Conservation (phyloP, 257 asterid species). For the Solanum pinnatisectum region DNA sequence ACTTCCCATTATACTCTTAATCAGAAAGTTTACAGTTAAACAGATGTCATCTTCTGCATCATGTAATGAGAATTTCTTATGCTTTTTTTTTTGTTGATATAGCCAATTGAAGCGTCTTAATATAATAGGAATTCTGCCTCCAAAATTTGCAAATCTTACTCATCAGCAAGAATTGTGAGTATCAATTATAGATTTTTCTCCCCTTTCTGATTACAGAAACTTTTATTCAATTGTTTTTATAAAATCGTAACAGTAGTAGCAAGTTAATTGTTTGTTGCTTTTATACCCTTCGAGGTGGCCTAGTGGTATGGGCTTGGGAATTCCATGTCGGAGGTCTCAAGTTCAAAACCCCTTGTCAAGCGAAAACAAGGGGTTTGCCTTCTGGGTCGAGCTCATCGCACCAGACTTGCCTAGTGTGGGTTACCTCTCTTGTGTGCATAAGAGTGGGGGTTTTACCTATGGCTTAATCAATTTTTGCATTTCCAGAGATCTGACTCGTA, state of each 20-base stretch:
- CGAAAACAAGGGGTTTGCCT: too few relatives aligned
- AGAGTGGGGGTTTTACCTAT: too few relatives aligned
- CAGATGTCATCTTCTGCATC: too few relatives aligned
- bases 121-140: conserved; percentile 61
- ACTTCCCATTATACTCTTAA: too few relatives aligned
- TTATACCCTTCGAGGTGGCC: background rate
- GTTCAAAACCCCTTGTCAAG: background rate
- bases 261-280: background rate
- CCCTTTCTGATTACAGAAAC: background rate
- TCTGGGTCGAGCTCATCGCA: too few relatives aligned
- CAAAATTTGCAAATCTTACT: conserved; percentile 47
- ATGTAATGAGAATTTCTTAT: background rate
- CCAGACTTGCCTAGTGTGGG: too few relatives aligned
- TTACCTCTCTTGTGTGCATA: too few relatives aligned
- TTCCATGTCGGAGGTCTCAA: too few relatives aligned
- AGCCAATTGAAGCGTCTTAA: conserved; percentile 54
- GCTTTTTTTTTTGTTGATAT: background rate
- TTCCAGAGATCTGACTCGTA: conserved; percentile 65
- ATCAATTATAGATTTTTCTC: background rate
- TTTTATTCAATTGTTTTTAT: background rate
- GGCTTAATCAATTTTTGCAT: background rate
- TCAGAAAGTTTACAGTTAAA: too few relatives aligned
- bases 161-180: conserved; percentile 54
- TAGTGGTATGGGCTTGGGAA: too few relatives aligned
- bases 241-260: background rate